A percentile compares a stretch with the other conserved stretches of the same genome.
Conservation (phyloP, 164 flowering plant genomes). For the Cinnamomum chago region DNA sequence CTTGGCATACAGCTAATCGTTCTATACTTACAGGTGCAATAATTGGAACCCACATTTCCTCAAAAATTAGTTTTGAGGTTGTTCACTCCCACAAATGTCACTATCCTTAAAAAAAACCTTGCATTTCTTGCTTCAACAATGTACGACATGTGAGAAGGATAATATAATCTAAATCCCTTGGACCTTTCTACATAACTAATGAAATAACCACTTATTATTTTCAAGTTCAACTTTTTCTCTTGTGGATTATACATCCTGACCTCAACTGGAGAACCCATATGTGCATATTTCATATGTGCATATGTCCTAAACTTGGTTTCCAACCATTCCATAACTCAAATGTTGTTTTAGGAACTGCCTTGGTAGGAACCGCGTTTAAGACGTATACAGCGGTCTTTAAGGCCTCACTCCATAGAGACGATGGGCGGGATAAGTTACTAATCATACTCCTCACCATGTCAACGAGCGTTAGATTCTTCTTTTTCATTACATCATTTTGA, state of each 20-base stretch:
- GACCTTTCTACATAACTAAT: not conserved
- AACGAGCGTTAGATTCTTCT: too few species aligned
- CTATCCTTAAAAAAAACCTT: not conserved
- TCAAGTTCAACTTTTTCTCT: not conserved
- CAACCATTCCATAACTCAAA: slow-evolving; percentile 1
- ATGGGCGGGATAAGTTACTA: not conserved
- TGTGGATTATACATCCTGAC: not conserved
- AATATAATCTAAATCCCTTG: not conserved
- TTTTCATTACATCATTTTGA: not conserved
- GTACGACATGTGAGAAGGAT: not conserved
- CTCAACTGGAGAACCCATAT: not conserved
- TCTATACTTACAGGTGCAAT: not conserved
- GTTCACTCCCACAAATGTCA: not conserved
- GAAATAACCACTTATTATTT: not conserved
- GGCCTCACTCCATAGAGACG: not conserved
- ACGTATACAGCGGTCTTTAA: too few species aligned
- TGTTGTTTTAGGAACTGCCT: too few species aligned
- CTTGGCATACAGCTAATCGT: not conserved
- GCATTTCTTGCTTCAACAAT: not conserved
- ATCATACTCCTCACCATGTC: too few species aligned
- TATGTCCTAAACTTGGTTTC: not conserved
- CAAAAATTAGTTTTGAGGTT: not conserved
- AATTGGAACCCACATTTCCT: not conserved
- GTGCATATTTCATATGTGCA: slow-evolving; percentile 6
- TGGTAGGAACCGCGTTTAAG: too few species aligned